Conservation (phyloP, 805 yeast species). For the Ogataea haglerorum region DNA sequence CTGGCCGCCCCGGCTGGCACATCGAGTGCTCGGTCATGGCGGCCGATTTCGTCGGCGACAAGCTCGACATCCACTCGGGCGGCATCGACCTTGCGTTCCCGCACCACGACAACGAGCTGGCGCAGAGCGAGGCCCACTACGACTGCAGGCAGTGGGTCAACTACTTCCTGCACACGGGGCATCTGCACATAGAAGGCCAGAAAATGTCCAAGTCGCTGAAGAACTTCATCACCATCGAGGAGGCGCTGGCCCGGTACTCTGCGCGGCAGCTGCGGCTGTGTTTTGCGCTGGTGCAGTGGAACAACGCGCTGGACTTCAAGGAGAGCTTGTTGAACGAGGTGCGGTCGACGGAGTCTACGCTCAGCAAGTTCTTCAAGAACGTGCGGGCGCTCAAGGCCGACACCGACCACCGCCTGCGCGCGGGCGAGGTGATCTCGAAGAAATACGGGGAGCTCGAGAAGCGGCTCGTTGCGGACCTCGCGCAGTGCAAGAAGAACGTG, state of each 20-base stretch:
- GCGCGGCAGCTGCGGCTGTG: conserved; percentile 86
- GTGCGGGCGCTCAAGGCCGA: conserved; percentile 81
- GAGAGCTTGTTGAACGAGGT: conserved; percentile 76
- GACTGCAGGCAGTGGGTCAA: conserved; percentile 94
- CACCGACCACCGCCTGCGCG: conserved; percentile 45
- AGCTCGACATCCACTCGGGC: conserved; percentile 93
- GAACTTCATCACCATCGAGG: conserved; percentile 91
- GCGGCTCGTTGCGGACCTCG: conserved; percentile 38
- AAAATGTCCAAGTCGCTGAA: conserved; percentile 95
- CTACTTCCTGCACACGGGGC: conserved; percentile 95
- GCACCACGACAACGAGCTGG: conserved; percentile 97
- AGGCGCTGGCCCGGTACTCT: conserved; percentile 69
- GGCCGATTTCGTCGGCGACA: conserved; percentile 74
- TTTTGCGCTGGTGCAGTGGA: conserved; percentile 92
- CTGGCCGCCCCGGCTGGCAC: conserved; percentile 99
- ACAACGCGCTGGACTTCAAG: conserved; percentile 87
- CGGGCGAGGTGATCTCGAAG: conserved; percentile 56
- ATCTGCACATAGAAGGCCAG: conserved; percentile 96
- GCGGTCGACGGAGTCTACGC: conserved; percentile 64
- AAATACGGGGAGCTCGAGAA: conserved; percentile 57
- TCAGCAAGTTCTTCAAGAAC: conserved; percentile 80
- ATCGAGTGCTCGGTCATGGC: conserved; percentile 99
- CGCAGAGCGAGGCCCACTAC: conserved; percentile 92
- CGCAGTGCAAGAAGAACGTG: conserved; percentile 55
- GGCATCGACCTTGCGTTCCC: conserved; percentile 98